A percentile compares a stretch with the other conserved stretches of the same genome.
These are phyloP conservation scores for Cercophora newfieldiana DNA, from an alignment of 495 filamentous ascomycete species.

Conservation along the genomic window DNA sequence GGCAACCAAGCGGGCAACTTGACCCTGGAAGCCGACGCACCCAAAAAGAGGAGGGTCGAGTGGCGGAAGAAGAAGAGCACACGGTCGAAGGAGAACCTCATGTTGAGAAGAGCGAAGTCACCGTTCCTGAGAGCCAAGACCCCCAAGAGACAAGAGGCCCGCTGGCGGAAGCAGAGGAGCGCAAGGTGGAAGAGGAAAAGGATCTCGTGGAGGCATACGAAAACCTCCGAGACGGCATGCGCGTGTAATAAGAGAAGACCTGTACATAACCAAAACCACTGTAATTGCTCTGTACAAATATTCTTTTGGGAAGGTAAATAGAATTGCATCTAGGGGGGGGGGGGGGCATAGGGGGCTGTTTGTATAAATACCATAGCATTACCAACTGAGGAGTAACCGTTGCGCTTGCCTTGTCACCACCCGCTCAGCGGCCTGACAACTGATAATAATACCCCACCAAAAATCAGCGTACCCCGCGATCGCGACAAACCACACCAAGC, in stretches of 20 bases:
- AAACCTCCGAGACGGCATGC: not conserved
- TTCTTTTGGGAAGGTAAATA: not conserved
- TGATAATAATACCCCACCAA: constrained; percentile 18
- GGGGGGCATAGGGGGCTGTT: not conserved
- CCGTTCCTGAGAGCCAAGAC: too few relatives aligned
- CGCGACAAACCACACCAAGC: constrained; percentile 2
- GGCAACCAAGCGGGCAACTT: too few relatives aligned
- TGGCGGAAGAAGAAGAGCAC: not conserved
- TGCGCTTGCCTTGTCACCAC: not conserved
- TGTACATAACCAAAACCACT: not conserved
- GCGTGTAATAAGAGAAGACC: not conserved
- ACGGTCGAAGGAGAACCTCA: not conserved
- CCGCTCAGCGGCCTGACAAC: not conserved
- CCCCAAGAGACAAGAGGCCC: not conserved
- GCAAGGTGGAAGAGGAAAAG: too few relatives aligned
- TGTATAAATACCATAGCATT: not conserved
- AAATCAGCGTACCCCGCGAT: constrained; percentile 28
- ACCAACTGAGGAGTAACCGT: not conserved
- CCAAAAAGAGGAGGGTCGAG: not conserved
- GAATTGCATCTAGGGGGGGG: not conserved
- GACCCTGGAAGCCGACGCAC: not conserved
- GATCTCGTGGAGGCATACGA: not conserved
- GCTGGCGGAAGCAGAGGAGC: not conserved
- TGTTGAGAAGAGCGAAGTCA: not conserved
- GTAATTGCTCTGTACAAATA: constrained; percentile 6